phyloP scores from a whole-genome alignment of 108 stramenopile species.

The Skeletonema grethae region DNA sequence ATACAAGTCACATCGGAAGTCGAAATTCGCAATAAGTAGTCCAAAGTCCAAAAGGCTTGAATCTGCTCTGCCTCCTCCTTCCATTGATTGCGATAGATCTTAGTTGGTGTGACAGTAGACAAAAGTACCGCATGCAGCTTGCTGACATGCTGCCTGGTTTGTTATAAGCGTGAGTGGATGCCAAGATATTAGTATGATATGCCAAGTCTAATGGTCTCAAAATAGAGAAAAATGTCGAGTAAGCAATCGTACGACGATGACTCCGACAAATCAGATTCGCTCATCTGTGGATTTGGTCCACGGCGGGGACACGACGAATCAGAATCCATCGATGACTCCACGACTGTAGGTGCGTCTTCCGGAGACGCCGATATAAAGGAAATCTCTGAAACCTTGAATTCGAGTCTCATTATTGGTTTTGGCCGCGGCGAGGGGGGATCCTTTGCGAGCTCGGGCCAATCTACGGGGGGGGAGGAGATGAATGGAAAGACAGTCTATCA shows the following conservation, averaged over 20 bases:
- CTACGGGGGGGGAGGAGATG: not conserved
- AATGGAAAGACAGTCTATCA: not conserved
- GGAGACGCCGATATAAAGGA: not conserved
- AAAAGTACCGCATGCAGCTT: too few relatives aligned
- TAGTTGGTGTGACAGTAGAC: too few relatives aligned
- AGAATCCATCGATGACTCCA: constrained; percentile 8
- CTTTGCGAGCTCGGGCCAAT: constrained; percentile 13
- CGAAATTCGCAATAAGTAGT: too few relatives aligned
- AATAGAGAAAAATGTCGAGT: not conserved
- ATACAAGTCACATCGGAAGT: too few relatives aligned
- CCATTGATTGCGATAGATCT: too few relatives aligned
- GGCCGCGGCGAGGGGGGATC: constrained; percentile 21
- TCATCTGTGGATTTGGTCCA: constrained; percentile 42
- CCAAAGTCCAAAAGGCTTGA: too few relatives aligned
- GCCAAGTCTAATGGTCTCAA: too few relatives aligned
- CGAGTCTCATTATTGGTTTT: constrained; percentile 34
- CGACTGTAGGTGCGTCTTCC: not conserved
- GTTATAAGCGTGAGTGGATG: too few relatives aligned
- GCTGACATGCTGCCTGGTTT: too few relatives aligned
- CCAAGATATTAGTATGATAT: too few relatives aligned
- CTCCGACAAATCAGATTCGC: constrained; percentile 10
- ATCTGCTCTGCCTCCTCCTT: too few relatives aligned
- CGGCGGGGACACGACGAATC: constrained; percentile 12
- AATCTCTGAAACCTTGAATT: not conserved
- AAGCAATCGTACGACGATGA: constrained; percentile 1